Evolutionary conservation across 1,284 basidiomycete species (phyloP), one percentile per base, ranked within the genome.

Genomic region (Pseudozyma tsukubaensis): DNA sequence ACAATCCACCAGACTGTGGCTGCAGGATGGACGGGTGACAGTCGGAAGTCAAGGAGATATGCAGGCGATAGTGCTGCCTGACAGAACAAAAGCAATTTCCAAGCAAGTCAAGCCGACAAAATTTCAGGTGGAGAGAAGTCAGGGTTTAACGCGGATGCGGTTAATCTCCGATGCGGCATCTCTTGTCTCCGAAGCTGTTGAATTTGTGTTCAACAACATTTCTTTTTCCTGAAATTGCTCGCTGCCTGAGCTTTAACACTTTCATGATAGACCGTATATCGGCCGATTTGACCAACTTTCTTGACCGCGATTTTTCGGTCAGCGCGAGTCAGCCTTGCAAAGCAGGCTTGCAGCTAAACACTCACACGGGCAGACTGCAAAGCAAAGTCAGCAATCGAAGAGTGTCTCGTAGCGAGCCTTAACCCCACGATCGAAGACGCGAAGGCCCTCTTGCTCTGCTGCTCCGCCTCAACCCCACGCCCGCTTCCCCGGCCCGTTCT

Each of bases 121-220:
- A 29, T 29, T 29, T 29, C 24, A 29, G 24, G 24, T 29, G 24
- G 24, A 29, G 24, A 29, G 24, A 29, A n/a, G 24, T 42, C 32
- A 37, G 8, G 18, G 14, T 39, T 39, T 32, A 29, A 29, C 24
- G 24, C 24, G 24, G 24, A 10, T 9, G 37, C 34, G 19, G 10
- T 37, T 60, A 66, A 66, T 56, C 64, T 56, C 64, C 64, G 64
- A 56, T 37, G 35, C 8, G 9, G 19, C 2, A 18, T 29, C n/a
- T 49, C 50, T 64, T 64, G 43, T 57, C 43, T 64, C 61, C 61
- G 61, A 52, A 42, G 19, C 10, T 10, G 39, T 8, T 6, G 6
- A 29, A 3, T 29, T 29, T 29, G 24, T 29, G 24, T 29, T 29
- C 18, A 4, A 4, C 37, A n/a, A 13, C 18, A 16, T 11, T 12